Evolutionary conservation across 306 rosid genomes (phyloP).

Genomic region (Glycine tomentella): DNA sequence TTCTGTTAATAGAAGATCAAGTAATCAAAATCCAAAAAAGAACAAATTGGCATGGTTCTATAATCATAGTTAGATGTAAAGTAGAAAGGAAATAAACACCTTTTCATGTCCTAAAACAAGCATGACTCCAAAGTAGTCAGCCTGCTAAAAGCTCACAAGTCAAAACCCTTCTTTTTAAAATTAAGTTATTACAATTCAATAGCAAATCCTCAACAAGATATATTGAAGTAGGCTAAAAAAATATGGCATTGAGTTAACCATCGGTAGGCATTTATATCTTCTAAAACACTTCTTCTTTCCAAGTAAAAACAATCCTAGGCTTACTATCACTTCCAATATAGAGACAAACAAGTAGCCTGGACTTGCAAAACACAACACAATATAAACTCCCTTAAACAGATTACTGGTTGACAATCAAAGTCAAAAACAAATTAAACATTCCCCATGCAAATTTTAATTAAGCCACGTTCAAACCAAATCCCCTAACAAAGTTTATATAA

Average conservation of each 20-base stretch:
- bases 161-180: conserved; percentile 45
- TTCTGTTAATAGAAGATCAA: conserved; percentile 88
- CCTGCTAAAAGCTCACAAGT: conserved; percentile 51
- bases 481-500: neutral
- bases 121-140: conserved; percentile 66
- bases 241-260: conserved; percentile 38
- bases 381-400: neutral
- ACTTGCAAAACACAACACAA: conserved; percentile 52
- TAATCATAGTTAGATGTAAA: conserved; percentile 66
- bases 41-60: conserved; percentile 54
- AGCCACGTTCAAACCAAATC: neutral
- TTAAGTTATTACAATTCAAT: conserved; percentile 37
- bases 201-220: conserved; percentile 47
- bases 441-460: neutral
- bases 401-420: neutral
- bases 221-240: conserved; percentile 31
- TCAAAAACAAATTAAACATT: conserved; percentile 17
- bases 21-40: conserved; percentile 66
- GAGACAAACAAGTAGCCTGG: neutral
- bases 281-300: conserved; percentile 44
- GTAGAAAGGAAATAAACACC: conserved; percentile 77
- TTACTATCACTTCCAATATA: conserved; percentile 22
- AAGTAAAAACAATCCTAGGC: conserved; percentile 25
- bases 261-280: conserved; percentile 2
- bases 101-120: conserved; percentile 85